A percentile compares a stretch with the other conserved stretches of the same genome.
These are phyloP conservation scores for Mycena alexandri DNA, from an alignment of 768 basidiomycete genomes.

Conservation along the genomic window DNA sequence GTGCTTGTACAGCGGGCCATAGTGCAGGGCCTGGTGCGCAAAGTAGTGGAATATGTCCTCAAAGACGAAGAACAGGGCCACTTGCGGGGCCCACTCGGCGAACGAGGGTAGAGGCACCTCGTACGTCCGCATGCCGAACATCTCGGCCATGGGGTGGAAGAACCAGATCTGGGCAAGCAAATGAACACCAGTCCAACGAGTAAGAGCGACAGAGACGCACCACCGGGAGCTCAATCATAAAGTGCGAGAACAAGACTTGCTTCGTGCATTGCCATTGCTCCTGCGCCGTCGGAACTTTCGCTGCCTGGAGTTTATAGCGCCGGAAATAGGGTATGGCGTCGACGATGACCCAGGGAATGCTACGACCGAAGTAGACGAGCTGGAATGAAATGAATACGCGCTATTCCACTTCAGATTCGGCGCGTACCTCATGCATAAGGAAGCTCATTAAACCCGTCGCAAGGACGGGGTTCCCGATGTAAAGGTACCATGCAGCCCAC, in stretches of 20 bases:
- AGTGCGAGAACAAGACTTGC: slow-evolving; percentile 93
- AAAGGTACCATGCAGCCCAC: slow-evolving; percentile 90
- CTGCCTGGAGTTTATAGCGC: slow-evolving; percentile 93
- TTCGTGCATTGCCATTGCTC: slow-evolving; percentile 98
- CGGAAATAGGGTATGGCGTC: slow-evolving; percentile 95
- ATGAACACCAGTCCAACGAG: neutral
- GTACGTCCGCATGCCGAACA: slow-evolving; percentile 91
- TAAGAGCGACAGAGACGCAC: slow-evolving; percentile 59
- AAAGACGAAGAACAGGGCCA: slow-evolving; percentile 92
- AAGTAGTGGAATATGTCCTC: slow-evolving; percentile 97
- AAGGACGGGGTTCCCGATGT: slow-evolving; percentile 88
- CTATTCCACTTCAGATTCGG: neutral
- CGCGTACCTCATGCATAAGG: slow-evolving; percentile 91
- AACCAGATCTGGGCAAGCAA: slow-evolving; percentile 75
- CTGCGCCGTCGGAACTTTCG: slow-evolving; percentile 79
- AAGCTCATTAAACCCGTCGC: slow-evolving; percentile 97
- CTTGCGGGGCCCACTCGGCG: slow-evolving; percentile 78
- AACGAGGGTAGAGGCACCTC: slow-evolving; percentile 91
- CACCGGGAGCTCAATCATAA: slow-evolving; percentile 93
- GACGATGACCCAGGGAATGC: slow-evolving; percentile 95
- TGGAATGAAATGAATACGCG: slow-evolving; percentile 44
- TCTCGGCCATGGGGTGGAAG: slow-evolving; percentile 91
- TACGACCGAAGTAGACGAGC: slow-evolving; percentile 97
- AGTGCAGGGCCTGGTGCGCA: slow-evolving; percentile 92
- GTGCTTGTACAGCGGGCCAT: slow-evolving; percentile 85